Conservation (phyloP, 305 asterid genomes). For the Rubia tinctorum region DNA sequence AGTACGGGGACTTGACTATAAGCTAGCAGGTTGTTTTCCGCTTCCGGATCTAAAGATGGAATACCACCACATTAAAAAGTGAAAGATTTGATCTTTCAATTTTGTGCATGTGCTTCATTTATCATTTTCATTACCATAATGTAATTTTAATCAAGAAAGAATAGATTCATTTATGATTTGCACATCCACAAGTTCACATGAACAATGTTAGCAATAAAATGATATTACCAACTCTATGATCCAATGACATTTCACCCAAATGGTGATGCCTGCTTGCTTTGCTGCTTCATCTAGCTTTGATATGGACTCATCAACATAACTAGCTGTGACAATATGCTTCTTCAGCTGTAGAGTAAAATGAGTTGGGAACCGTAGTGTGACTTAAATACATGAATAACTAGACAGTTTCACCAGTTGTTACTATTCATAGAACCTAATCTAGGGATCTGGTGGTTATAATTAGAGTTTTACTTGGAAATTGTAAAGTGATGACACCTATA, state of each 20-base stretch:
- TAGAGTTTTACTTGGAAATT: too few species aligned
- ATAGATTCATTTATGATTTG: background rate
- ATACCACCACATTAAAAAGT: constrained; percentile 94
- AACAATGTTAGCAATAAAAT: background rate
- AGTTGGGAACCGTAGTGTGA: background rate
- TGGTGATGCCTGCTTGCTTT: constrained; percentile 60
- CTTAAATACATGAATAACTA: background rate
- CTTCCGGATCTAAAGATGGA: constrained; percentile 93
- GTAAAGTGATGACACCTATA: background rate
- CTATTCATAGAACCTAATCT: background rate
- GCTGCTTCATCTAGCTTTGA: constrained; percentile 76
- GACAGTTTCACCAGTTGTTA: background rate
- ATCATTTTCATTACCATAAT: constrained; percentile 99
- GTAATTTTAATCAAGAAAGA: constrained; percentile 54
- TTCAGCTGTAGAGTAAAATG: constrained; percentile 46
- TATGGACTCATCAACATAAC: constrained; percentile 90
- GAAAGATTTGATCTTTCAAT: constrained; percentile 87
- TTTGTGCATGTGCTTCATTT: constrained; percentile 62
- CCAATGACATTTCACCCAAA: constrained; percentile 99
- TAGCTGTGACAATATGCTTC: constrained; percentile 91
- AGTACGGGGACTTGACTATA: constrained; percentile 21
- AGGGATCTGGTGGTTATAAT: background rate
- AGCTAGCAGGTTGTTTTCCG: constrained; percentile 93
- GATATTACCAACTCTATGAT: constrained; percentile 89
- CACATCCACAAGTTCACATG: background rate